These are phyloP conservation scores for Rhodotorula taiwanensis DNA, from an alignment of 768 basidiomycete genomes.

Conservation along the genomic window DNA sequence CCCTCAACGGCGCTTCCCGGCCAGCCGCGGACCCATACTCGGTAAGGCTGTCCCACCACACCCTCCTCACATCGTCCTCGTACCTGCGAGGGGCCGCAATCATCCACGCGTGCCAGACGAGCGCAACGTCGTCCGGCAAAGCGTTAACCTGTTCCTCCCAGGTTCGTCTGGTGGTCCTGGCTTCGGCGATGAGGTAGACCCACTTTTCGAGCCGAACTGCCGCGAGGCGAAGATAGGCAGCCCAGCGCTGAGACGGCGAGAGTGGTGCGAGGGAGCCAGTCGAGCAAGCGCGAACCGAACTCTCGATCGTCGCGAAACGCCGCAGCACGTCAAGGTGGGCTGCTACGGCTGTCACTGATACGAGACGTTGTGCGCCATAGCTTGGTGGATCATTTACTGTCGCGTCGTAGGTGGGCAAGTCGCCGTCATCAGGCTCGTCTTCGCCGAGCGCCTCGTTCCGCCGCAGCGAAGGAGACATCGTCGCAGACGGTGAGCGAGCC, in stretches of 20 bases:
- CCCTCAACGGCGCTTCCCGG: background rate
- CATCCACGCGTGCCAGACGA: conserved; percentile 3
- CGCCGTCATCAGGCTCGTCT: no score
- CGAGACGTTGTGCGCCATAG: background rate
- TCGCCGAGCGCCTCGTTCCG: background rate
- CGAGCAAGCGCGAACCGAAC: background rate
- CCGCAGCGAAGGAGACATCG: background rate
- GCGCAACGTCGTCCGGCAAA: background rate
- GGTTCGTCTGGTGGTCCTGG: background rate
- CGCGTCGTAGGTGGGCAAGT: no score
- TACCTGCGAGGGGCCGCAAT: background rate
- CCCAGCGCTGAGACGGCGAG: background rate
- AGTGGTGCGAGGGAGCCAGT: background rate
- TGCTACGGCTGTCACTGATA: background rate
- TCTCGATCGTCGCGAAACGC: background rate
- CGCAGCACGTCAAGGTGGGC: background rate
- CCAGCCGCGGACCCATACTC: fast-evolving
- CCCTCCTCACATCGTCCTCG: conserved; percentile 3
- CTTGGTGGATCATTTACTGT: no score
- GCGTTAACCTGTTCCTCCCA: background rate
- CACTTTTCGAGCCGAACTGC: background rate
- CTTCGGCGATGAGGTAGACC: background rate
- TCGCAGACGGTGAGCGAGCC: no score
- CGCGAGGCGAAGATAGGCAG: background rate
- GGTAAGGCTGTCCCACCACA: background rate